Base-by-base conservation (phyloP, 164 flowering plant species). In the Aristolochia californica region DNA sequence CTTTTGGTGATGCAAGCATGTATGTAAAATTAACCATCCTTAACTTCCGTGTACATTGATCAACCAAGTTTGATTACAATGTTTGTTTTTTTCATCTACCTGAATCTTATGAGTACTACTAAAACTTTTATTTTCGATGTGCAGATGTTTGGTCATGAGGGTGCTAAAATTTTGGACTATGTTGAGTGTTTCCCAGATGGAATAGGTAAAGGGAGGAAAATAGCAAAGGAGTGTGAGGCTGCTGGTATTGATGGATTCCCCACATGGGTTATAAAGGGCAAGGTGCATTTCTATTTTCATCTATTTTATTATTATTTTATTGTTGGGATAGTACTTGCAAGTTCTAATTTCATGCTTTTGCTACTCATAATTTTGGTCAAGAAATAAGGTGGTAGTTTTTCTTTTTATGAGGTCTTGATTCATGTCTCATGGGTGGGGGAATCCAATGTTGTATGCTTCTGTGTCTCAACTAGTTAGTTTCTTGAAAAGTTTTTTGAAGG, bases 161-260 rank as follows among this genome's bases (percentile, higher is more conserved):
- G 90, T 43, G 76, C 83, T 17, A 74, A 87, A 76, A 60, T 78
- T 51, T 70, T 93, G 76, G 79, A 87, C 62, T 93, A 89, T 70
- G 87, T 87, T 13, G 97, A 93, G 72, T 93, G 99, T 77, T 93
- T 87, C 61, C 99, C 99, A 12, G 67, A 81, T 70, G 99, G 99
- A 59, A 78, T 68, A 43, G 78, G 53, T 51, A 85, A 70, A 59
- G 99, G 95, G 64, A 77, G 75, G 30, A 77, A 78, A 61, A 81
- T 87, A 43, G 79, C 51, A 8, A 77, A 77, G 64, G 86, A 73
- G 48, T 89, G 96, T 73, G 52, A 73, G 59, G 81, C 70, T 59
- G 81, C 67, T 53, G 70, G 76, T 49, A 74, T 93, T 58, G 90
- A 89, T 62, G 96, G 91, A 20, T 84, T 93, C 62, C 97, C 97